A percentile compares a stretch with the other conserved stretches of the same genome.
Conservation (phyloP, 2,329 filamentous ascomycete species). For the Botryotinia calthae region DNA sequence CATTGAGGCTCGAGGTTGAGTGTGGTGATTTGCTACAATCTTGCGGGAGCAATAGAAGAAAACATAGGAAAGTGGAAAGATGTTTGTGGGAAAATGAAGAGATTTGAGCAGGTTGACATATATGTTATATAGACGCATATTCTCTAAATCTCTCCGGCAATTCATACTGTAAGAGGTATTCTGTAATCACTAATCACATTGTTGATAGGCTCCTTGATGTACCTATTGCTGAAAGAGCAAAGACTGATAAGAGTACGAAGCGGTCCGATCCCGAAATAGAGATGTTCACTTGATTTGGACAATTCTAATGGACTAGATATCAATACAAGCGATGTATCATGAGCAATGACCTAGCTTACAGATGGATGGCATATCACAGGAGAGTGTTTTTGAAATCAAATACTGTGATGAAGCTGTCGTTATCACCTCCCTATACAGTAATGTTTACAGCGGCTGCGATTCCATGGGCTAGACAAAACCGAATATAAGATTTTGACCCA, state of each 20-base stretch:
- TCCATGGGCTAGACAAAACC: neutral
- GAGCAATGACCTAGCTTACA: neutral
- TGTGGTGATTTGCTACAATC: too few relatives aligned
- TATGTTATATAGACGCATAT: too few relatives aligned
- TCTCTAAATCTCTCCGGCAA: too few relatives aligned
- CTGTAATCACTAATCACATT: too few relatives aligned
- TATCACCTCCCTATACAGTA: neutral
- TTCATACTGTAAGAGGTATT: too few relatives aligned
- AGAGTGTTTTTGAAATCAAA: neutral
- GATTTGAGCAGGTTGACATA: too few relatives aligned
- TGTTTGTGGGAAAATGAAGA: too few relatives aligned
- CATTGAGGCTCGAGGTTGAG: too few relatives aligned
- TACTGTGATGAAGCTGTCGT: neutral
- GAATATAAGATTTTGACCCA: neutral
- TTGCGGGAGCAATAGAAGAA: too few relatives aligned
- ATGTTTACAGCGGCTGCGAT: neutral
- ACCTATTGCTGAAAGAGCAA: too few relatives aligned
- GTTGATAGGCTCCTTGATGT: too few relatives aligned
- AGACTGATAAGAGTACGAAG: neutral
- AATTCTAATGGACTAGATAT: neutral
- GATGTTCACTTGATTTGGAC: neutral
- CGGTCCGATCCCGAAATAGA: neutral
- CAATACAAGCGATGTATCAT: neutral
- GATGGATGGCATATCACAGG: neutral
- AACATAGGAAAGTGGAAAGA: too few relatives aligned